Conservation (phyloP, 192 early-diverging fungal species). For the Rhizophagus sp. region DNA sequence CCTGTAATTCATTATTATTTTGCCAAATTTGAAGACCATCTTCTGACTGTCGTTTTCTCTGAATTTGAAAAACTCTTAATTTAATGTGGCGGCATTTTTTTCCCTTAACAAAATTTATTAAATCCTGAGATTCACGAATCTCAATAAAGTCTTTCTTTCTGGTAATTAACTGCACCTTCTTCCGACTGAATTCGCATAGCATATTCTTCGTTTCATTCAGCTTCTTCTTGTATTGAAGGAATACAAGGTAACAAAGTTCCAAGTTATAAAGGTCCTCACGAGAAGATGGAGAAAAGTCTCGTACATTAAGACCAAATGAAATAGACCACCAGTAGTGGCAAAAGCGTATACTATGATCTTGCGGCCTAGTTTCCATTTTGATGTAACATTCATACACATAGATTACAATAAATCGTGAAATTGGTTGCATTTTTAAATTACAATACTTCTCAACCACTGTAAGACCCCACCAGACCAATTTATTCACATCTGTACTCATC, state of each 20-base stretch:
- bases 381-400: slow-evolving; percentile 4
- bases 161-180: slow-evolving; percentile 22
- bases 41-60: too few species aligned
- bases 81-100: too few species aligned
- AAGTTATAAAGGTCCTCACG: slow-evolving; percentile 21
- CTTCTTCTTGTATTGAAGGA: slow-evolving; percentile 26
- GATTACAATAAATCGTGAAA: slow-evolving; percentile 24
- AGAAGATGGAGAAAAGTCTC: slow-evolving; percentile 16
- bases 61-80: too few species aligned
- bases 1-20: too few species aligned
- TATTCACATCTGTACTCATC: slow-evolving; percentile 11
- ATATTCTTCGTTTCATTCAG: slow-evolving; percentile 23
- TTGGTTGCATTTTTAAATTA: slow-evolving; percentile 19
- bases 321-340: slow-evolving; percentile 23
- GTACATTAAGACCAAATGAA: slow-evolving; percentile 35
- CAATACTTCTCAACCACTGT: slow-evolving; percentile 34
- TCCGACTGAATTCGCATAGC: slow-evolving; percentile 14
- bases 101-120: too few species aligned
- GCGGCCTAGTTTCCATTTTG: background rate
- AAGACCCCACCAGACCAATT: slow-evolving; percentile 17
- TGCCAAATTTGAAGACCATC: too few species aligned
- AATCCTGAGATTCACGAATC: too few species aligned
- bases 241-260: slow-evolving; percentile 23
- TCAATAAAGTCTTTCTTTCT: slow-evolving; percentile 27
- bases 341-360: slow-evolving; percentile 29